phyloP scores from a whole-genome alignment of 2,329 filamentous ascomycete genomes.

The Aspergillus awamori region DNA sequence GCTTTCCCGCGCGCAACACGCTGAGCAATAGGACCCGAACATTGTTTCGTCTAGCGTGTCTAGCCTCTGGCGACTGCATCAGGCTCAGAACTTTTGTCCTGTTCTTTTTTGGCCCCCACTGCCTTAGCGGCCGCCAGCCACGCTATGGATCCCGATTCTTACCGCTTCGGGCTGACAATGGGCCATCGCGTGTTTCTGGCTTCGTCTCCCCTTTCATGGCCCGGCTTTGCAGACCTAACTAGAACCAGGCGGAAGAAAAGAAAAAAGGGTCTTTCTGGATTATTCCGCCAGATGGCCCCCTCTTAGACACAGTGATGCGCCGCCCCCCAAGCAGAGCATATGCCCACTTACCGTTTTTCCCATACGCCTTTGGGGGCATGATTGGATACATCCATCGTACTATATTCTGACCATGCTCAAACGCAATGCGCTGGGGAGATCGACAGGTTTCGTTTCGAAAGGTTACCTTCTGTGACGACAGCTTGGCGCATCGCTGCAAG shows the following conservation, averaged over 20 bases:
- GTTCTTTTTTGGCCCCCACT: slow-evolving; percentile 21
- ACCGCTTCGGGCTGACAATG: slow-evolving; percentile 3
- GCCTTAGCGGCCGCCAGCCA: slow-evolving; percentile 21
- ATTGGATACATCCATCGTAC: background rate
- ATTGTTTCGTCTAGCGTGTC: background rate
- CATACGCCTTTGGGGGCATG: background rate
- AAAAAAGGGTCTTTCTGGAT: slow-evolving; percentile 14
- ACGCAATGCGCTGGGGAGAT: background rate
- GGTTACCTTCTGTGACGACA: background rate
- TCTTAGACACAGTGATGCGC: background rate
- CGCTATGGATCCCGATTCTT: slow-evolving; percentile 18
- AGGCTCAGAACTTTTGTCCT: slow-evolving; percentile 1
- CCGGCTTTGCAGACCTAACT: background rate
- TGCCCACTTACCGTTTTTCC: background rate
- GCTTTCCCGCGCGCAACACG: background rate
- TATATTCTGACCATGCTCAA: background rate
- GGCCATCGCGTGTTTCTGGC: background rate
- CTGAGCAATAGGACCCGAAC: background rate
- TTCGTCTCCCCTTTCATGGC: background rate
- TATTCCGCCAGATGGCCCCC: slow-evolving; percentile 7
- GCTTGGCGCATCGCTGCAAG: background rate
- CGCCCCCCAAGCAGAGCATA: background rate
- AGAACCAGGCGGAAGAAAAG: background rate
- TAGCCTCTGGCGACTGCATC: background rate
- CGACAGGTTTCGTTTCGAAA: background rate